Percentiles rank a stretch among this genome's conserved stretches.
These are phyloP conservation scores for Leccinum longicurvipes DNA, from an alignment of 768 basidiomycete genomes.

Conservation along the genomic window DNA sequence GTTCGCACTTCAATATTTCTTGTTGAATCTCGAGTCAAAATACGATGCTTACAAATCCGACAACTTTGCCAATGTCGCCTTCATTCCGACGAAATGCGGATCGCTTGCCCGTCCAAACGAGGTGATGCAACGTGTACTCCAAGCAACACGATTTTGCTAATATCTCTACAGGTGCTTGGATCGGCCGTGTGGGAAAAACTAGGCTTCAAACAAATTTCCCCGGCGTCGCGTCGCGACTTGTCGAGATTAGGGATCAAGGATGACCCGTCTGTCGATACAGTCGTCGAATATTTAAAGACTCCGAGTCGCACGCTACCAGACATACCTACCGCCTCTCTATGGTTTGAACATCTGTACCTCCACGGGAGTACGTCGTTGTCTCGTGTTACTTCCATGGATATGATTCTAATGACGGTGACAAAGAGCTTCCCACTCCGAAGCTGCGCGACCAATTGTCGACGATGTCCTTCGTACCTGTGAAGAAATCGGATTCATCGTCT, in stretches of 20 bases:
- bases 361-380: conserved; percentile 7
- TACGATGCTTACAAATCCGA: conserved; percentile 13
- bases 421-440: conserved; percentile 6
- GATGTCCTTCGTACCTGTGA: conserved; percentile 12
- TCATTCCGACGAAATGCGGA: conserved; percentile 12
- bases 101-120: conserved; percentile 7
- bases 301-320: conserved; percentile 1
- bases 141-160: background rate
- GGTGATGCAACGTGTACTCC: background rate
- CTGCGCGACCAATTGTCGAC: conserved; percentile 7
- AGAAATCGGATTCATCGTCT: background rate
- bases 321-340: background rate
- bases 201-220: conserved; percentile 5
- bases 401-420: background rate
- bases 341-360: conserved; percentile 7
- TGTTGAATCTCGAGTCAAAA: conserved; percentile 5
- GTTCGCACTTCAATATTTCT: conserved; percentile 9
- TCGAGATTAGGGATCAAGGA: conserved; percentile 13
- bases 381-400: background rate
- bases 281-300: background rate
- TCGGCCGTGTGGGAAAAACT: conserved; percentile 5
- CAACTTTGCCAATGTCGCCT: conserved; percentile 5
- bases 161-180: conserved; percentile 7
- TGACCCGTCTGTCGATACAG: background rate
- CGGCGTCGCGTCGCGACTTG: conserved; percentile 1